Evolutionary conservation across 106 monocot species (phyloP), one percentile per base, ranked within the genome.

Genomic region (Dactylorhiza incarnata): DNA sequence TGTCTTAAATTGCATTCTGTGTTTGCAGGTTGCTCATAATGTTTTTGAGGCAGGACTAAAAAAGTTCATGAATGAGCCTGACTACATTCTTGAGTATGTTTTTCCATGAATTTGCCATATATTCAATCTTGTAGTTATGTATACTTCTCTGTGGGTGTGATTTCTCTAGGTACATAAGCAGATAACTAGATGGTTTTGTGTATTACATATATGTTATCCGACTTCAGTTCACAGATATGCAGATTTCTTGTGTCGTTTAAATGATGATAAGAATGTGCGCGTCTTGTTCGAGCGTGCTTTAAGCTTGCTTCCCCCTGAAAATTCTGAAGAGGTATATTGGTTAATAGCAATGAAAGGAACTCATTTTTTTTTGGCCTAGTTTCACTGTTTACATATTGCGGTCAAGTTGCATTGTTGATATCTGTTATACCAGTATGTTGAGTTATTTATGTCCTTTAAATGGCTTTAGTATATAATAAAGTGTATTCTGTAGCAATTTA

Each of bases 231-330:
- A 58, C 75, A 97, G 97, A 72, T 97, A 97, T 87, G 93, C 91
- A 73, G 97, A 97, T 76, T 97, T 97, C 79, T 82, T 97, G 73
- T 94, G 97, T 15, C 94, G 84, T 51, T 76, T 97, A 80, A 97
- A 97, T 86, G 97, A 97, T 81, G 97, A 97, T 72, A 90, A 91
- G 81, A 97, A 97, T 85, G 94, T 94, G 8, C 93, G 97, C 71
- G 97, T 94, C 53, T 86, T 97, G 72, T 97, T 97, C 88, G 97
- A 97, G 79, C 53, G 97, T 73, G 97, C 94, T 66, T 79, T 97
- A 77, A 97, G 94, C 76, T 84, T 74, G 71, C 91, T 94, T 82
- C 87, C 97, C 61, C 85, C 89, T 49, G 93, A 93, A 76, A 76
- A 97, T 47, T 97, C 97, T 83, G 84, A 75, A 49, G 97, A 97